Evolutionary conservation across 768 basidiomycete genomes (phyloP), one percentile per base, ranked within the genome.

Genomic region (Sporobolomyces phaffii): DNA sequence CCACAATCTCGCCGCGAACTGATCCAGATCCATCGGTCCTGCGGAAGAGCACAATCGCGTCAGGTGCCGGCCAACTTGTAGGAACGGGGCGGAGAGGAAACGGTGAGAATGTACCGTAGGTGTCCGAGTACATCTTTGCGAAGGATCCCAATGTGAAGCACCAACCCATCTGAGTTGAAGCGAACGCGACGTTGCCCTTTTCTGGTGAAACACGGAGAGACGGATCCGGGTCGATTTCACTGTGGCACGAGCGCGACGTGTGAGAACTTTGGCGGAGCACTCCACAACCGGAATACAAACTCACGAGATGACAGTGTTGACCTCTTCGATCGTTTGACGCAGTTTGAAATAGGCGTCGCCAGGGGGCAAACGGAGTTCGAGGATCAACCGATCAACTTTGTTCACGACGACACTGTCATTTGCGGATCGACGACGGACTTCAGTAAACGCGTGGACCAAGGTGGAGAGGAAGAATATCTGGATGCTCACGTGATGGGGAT

Each of bases 341-440:
- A 99, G 91, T 82, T 99, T 99, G 81, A 93, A 97, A 81, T 90
- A 99, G 0, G 96, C 96, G 74, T 99, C 96, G 45, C 86, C 80
- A 60, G 96, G 96, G 75, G 93, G 93, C 75, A 99, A 86, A 50
- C 96, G 86, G 63, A 99, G 82, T 79, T 99, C 96, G 61, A 99
- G 85, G 69, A 98, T 97, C 56, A 99, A 84, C 61, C 96, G 84
- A 79, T 99, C 96, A 75, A 99, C 87, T 82, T 99, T 99, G 82
- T 99, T 99, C 70, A 99, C 84, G 38, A 99, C 86, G 50, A 99
- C 84, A 11, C 89, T 91, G 15, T 43, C 15, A n/a, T n/a, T n/a
- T n/a, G n/a, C n/a, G n/a, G n/a, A n/a, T n/a, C n/a, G n/a, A n/a
- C n/a, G n/a, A n/a, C n/a, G n/a, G n/a, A n/a, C 11, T 11, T 28